phyloP scores from a whole-genome alignment of 1,284 basidiomycete genomes.

The Meira miltonrushii region DNA sequence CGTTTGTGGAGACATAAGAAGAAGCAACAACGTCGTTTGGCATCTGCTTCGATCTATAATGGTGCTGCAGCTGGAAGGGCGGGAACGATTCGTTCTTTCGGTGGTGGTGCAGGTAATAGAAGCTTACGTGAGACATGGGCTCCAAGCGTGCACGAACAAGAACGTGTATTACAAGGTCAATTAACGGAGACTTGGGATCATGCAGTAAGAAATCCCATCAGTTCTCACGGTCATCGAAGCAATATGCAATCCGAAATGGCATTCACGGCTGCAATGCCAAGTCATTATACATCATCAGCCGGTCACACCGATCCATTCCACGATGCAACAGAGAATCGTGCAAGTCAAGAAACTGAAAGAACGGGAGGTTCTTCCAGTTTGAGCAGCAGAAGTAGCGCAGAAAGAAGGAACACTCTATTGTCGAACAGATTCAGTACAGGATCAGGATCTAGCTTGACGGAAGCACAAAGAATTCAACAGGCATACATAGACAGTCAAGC shows the following conservation, averaged over 20 bases:
- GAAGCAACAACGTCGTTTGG: conserved; percentile 11
- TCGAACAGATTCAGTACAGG: not conserved
- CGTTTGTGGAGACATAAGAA: conserved; percentile 21
- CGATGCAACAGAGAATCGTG: not conserved
- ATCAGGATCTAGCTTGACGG: conserved; percentile 5
- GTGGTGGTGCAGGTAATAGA: conserved; percentile 13
- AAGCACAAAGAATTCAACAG: conserved; percentile 13
- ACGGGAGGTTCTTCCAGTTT: not conserved
- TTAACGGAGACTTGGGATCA: conserved; percentile 20
- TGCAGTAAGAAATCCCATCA: not conserved
- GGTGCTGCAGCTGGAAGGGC: not conserved
- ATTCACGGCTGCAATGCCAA: not conserved
- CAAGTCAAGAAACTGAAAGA: conserved; percentile 7
- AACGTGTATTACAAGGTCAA: conserved; percentile 16
- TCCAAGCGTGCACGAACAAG: conserved; percentile 27
- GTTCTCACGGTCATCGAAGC: too few species aligned
- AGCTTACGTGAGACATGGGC: conserved; percentile 40
- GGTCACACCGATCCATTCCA: conserved; percentile 9
- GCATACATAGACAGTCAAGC: not conserved
- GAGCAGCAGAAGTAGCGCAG: not conserved
- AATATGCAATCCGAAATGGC: not conserved
- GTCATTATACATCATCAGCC: not conserved
- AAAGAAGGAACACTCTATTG: not conserved
- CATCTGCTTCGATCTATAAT: not conserved
- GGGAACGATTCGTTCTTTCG: conserved; percentile 12